Evolutionary conservation across 1,284 basidiomycete genomes (phyloP).

Genomic region (Moesziomyces antarcticus): DNA sequence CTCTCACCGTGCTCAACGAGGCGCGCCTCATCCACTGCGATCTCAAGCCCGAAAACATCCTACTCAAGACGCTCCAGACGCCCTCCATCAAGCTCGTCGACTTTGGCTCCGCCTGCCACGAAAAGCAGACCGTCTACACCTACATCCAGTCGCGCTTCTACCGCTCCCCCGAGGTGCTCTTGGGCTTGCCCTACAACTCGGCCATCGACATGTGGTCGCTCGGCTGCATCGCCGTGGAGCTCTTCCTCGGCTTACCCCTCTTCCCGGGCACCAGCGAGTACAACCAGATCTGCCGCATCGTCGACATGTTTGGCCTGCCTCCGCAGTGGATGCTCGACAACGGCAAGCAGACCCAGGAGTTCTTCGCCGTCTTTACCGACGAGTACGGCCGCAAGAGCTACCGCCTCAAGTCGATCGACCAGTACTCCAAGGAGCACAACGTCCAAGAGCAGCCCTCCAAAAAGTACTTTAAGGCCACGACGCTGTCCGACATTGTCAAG

Average conservation of each 20-base stretch:
- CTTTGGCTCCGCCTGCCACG: conserved; percentile 98
- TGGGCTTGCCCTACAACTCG: conserved; percentile 92
- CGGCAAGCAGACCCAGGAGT: conserved; percentile 94
- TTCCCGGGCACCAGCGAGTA: conserved; percentile 99
- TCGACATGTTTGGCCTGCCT: conserved; percentile 96
- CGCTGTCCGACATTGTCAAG: conserved; percentile 94
- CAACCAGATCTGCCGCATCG: conserved; percentile 94
- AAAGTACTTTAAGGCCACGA: conserved; percentile 96
- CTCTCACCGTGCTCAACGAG: conserved; percentile 90
- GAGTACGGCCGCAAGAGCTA: conserved; percentile 87
- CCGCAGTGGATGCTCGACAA: conserved; percentile 93
- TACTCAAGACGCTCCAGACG: conserved; percentile 77
- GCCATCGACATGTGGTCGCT: conserved; percentile 96
- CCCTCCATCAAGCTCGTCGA: conserved; percentile 99
- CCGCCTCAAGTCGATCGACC: conserved; percentile 88
- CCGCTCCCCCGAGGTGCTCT: conserved; percentile 94
- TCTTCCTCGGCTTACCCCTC: conserved; percentile 93
- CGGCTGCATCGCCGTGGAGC: conserved; percentile 95
- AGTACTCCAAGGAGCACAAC: conserved; percentile 93
- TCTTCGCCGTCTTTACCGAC: conserved; percentile 85
- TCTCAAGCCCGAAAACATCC: conserved; percentile 76
- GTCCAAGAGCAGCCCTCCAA: conserved; percentile 96
- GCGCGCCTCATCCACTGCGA: conserved; percentile 97
- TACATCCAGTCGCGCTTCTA: conserved; percentile 99
- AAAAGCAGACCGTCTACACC: conserved; percentile 97